Evolutionary conservation across 2,329 filamentous ascomycete genomes (phyloP).

Genomic region (Fusarium succisae): DNA sequence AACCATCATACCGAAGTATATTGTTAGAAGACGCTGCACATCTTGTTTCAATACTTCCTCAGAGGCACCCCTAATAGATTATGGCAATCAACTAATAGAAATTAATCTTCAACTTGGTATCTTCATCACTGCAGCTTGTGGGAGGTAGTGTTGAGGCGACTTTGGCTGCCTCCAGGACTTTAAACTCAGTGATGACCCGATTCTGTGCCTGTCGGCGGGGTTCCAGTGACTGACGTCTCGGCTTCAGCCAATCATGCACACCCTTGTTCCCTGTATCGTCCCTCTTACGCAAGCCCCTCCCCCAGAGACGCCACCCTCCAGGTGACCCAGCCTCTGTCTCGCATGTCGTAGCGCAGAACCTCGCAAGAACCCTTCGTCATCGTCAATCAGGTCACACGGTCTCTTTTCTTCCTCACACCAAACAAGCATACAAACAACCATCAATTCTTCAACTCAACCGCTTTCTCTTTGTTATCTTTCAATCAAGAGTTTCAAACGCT

Average conservation of each 20-base stretch:
- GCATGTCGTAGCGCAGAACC: slow-evolving; percentile 7
- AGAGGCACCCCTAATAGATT: not conserved
- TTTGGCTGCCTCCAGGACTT: slow-evolving; percentile 19
- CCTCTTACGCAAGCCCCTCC: slow-evolving; percentile 39
- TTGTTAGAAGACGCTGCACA: not conserved
- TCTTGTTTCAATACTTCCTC: not conserved
- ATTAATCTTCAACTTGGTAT: not conserved
- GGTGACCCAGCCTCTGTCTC: slow-evolving; percentile 23
- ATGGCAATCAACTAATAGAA: not conserved
- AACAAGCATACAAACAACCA: slow-evolving; percentile 6
- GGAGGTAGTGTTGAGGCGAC: not conserved
- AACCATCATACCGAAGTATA: not conserved
- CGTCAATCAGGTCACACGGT: slow-evolving; percentile 22
- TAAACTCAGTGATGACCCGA: slow-evolving; percentile 29
- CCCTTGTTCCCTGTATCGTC: not conserved
- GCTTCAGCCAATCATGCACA: slow-evolving; percentile 11
- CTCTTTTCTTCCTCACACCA: slow-evolving; percentile 13
- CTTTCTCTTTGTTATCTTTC: not conserved
- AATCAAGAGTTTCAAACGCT: not conserved
- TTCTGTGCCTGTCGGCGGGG: slow-evolving; percentile 22
- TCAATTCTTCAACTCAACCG: slow-evolving; percentile 2
- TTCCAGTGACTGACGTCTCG: slow-evolving; percentile 8
- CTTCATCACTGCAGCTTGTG: not conserved
- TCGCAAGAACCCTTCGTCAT: slow-evolving; percentile 33
- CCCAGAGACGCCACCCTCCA: slow-evolving; percentile 29